Evolutionary conservation across 2,329 filamentous ascomycete species (phyloP), one percentile per base, ranked within the genome.

Genomic region (Pezicula radicicola): DNA sequence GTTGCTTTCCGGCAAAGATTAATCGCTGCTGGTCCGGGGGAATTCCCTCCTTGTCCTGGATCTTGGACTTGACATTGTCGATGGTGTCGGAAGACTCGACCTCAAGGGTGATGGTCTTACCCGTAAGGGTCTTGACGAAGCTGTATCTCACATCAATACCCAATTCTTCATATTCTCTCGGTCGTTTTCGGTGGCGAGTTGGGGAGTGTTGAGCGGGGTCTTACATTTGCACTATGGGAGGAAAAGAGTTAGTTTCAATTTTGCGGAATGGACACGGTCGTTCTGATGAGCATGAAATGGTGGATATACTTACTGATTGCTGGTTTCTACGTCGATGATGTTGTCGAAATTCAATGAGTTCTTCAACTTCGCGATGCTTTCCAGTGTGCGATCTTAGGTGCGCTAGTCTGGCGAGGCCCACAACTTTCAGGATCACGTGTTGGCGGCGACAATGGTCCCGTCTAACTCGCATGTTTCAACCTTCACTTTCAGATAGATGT

Each of bases 51-150:
- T 97, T 97, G 80, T 97, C 92, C 83, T 97, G 93, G 77, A 97
- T 97, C 89, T 97, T 97, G 81, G 87, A 88, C 88, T 97, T 97
- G 79, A 97, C 93, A 86, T 97, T 97, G 87, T 97, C 93, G 82
- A 97, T 97, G 70, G 93, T 97, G 80, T 97, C 93, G 73, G 86
- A 91, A 72, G 91, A 96, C 87, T 97, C 93, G 75, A 97, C 92
- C 88, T 97, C 93, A 71, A 97, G 88, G 79, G 94, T 97, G 84
- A 97, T 97, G 78, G 93, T 97, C 90, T 97, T 97, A 80, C 94
- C 93, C 84, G 93, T 97, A 73, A 97, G 91, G 85, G 93, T 97
- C 88, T 97, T 97, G 81, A 97, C 93, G 88, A 97, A 97, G 87
- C 90, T 95, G 78, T 62, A 49, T 8, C 21, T 25, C 16, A 41